Evolutionary conservation across 495 filamentous ascomycete genomes (phyloP).

Genomic region (Venustampulla echinocandica): DNA sequence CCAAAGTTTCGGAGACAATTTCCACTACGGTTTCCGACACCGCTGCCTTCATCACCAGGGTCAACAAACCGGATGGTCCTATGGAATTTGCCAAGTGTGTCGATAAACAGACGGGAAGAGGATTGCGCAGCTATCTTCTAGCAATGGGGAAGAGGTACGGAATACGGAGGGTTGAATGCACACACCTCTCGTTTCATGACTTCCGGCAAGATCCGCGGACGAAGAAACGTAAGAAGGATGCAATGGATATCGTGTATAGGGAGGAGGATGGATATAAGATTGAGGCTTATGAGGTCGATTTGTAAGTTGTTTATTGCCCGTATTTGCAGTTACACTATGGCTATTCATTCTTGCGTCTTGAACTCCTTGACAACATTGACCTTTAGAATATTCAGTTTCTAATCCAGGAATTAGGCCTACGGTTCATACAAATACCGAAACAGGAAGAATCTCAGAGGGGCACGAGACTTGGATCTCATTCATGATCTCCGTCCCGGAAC

Average conservation of each 20-base stretch:
- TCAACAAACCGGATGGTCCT: neutral
- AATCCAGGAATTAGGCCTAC: conserved; percentile 3
- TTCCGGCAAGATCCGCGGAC: conserved; percentile 14
- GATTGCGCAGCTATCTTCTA: conserved; percentile 15
- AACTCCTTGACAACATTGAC: neutral
- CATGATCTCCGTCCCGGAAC: conserved; percentile 12
- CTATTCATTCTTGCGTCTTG: neutral
- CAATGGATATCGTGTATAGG: conserved; percentile 9
- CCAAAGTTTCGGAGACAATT: neutral
- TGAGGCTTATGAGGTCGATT: conserved; percentile 16
- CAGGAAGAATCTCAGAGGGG: neutral
- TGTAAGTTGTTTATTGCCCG: conserved; percentile 10
- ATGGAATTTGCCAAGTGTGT: neutral
- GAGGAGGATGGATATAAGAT: conserved; percentile 2
- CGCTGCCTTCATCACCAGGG: neutral
- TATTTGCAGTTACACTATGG: too few species aligned
- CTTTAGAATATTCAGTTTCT: neutral
- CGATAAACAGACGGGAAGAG: conserved; percentile 14
- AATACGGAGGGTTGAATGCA: conserved; percentile 10
- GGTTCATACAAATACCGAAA: neutral
- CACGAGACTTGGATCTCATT: conserved; percentile 17
- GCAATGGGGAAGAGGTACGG: conserved; percentile 8
- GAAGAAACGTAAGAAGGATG: conserved; percentile 1
- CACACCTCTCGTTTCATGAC: conserved; percentile 16
- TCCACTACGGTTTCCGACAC: neutral